Evolutionary conservation across 805 yeast species (phyloP), one percentile per base, ranked within the genome.

Genomic region (Brettanomyces bruxellensis): DNA sequence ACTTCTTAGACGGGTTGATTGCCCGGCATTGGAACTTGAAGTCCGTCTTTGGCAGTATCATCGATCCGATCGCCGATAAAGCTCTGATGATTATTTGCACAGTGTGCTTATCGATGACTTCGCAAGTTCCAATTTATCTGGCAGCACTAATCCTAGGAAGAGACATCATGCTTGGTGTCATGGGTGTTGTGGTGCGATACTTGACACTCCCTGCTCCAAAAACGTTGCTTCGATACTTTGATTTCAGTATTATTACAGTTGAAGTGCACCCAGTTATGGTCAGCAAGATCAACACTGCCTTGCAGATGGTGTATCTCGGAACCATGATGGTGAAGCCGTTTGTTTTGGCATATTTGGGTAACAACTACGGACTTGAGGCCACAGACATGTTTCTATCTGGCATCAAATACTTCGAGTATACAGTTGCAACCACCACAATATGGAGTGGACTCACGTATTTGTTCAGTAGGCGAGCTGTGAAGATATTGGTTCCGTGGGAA

Each of bases 41-140:
- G 56, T 81, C 96, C 1, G 82, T 86, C 1, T 76, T 89, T 5
- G 99, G 99, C 0, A 83, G 96, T 0, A 81, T 93, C 13, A 69
- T 95, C 34, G 99, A 93, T 58, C 99, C 99, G 0, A 72, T 88
- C 67, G 99, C 99, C 0, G 99, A 93, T 61, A 93, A 93, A 61
- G 70, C 85, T 13, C 70, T 93, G 41, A 89, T 93, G 96, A 75
- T 91, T 22, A 78, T 86, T 0, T 79, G 95, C 44, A 90, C 98
- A 0, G 71, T 81, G 0, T 79, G 95, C 45, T 66, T 93, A 47
- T 80, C 91, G 0, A 74, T 81, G 53, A 68, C 81, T 11, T 73
- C 80, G 43, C 70, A 75, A 18, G 83, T 93, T 56, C 98, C 99
- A 0, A 57, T 76, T 35, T 76, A 73, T 59, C 70, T 78, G 23